Base-by-base conservation (phyloP, 2,329 filamentous ascomycete genomes). In the Rugonectria rugulosa region DNA sequence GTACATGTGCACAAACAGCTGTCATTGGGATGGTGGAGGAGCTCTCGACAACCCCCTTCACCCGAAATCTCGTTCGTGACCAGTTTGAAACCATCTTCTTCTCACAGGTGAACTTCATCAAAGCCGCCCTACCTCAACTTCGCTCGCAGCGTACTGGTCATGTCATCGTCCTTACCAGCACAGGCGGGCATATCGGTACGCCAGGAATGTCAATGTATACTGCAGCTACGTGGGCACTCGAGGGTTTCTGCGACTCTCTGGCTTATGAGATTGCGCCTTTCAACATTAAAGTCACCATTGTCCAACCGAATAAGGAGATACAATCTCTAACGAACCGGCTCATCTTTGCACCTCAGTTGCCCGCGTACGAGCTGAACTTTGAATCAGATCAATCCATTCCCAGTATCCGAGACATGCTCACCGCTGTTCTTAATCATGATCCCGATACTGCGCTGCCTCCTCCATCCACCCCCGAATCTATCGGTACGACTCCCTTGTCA, bases 61-160 rank as follows among this genome's bases (percentile, higher is more conserved):
- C 91, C 1, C 83, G 88, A 64, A 92, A 88, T 55, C 83, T 97
- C 15, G 88, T 96, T 29, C 86, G 90, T 58, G 91, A 96, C 68
- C 94, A 97, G 72, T 97, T 98, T 72, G 94, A 98, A 73, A 88
- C 87, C 60, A 92, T 96, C 67, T 98, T 96, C 79, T 98, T 98
- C 73, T 92, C 91, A 1, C 92, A 96, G 54, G 89, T 98, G 72
- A 98, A 98, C 75, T 91, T 96, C 71, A 96, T 98, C 78, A 96
- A 95, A 73, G 90, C 93, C 12, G 82, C 88, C 2, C 80, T 99
- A 19, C 92, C 94, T 1, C 82, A 88, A 50, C 88, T 98, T 73
- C 84, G 95, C 37, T 81, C 82, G 57, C 89, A 93, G 69, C 88
- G 89, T 65, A 92, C 88, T 8, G 95, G 95, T 0, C 95, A 99